These are phyloP conservation scores for Orychophragmus violaceus DNA, from an alignment of 345 rosid species.

Conservation along the genomic window DNA sequence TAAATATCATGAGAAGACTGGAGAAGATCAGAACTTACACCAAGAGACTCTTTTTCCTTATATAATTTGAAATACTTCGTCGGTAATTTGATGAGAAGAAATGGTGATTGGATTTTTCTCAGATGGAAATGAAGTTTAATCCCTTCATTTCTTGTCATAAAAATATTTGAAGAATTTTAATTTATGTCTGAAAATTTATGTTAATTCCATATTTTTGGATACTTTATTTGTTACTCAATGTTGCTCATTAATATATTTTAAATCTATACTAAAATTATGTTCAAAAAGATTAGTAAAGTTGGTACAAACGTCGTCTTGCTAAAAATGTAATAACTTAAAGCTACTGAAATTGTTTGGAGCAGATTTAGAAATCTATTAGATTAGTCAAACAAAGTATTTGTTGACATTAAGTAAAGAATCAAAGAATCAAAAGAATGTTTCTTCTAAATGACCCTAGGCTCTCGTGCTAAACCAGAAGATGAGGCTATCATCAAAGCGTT, in stretches of 20 bases:
- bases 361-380: background rate
- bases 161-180: background rate
- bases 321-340: background rate
- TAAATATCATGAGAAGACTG: slow-evolving; percentile 21
- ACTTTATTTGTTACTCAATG: background rate
- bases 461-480: no score
- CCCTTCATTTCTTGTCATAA: background rate
- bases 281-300: background rate
- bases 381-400: no score
- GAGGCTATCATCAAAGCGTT: no score
- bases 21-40: slow-evolving; percentile 12
- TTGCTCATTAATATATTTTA: background rate
- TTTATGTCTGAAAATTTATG: background rate
- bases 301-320: background rate
- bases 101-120: background rate
- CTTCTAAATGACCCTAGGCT: no score
- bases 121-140: background rate
- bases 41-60: slow-evolving; percentile 1
- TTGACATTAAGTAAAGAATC: no score
- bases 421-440: no score
- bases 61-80: background rate
- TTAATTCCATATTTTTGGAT: background rate
- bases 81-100: background rate
- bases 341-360: background rate
- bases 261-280: background rate